phyloP scores from a whole-genome alignment of 2,329 filamentous ascomycete genomes.

The Phyllosticta citrichinensis region DNA sequence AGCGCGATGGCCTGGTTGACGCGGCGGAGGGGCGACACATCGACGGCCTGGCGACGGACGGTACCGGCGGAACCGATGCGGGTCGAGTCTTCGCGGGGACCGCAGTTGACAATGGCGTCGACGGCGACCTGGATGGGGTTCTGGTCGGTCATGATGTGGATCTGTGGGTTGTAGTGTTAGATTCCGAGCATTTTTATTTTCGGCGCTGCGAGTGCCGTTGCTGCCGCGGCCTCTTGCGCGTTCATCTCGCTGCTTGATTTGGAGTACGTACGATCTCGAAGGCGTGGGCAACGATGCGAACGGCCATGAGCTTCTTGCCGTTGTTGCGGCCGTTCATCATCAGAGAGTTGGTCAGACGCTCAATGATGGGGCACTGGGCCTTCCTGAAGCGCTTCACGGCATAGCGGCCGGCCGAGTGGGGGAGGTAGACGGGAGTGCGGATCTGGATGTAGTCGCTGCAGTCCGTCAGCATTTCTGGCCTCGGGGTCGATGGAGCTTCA shows the following conservation, averaged over 20 bases:
- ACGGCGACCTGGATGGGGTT: slow-evolving; percentile 99
- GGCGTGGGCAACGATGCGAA: slow-evolving; percentile 96
- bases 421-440: slow-evolving; percentile 96
- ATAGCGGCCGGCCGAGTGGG: slow-evolving; percentile 97
- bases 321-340: slow-evolving; percentile 99
- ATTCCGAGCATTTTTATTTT: background rate
- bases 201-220: background rate
- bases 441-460: slow-evolving; percentile 99
- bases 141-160: slow-evolving; percentile 99
- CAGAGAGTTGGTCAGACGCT: slow-evolving; percentile 99
- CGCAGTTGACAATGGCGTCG: slow-evolving; percentile 99
- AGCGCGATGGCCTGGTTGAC: slow-evolving; percentile 99
- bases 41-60: slow-evolving; percentile 98
- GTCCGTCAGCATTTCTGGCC: slow-evolving; percentile 23
- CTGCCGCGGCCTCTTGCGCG: background rate
- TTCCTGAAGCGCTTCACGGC: slow-evolving; percentile 99
- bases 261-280: slow-evolving; percentile 89
- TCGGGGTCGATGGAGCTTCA: background rate
- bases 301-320: slow-evolving; percentile 99
- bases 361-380: slow-evolving; percentile 99
- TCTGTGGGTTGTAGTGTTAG: slow-evolving; percentile 42
- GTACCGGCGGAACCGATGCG: slow-evolving; percentile 99
- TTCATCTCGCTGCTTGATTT: background rate
- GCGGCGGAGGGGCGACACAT: slow-evolving; percentile 97
- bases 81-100: slow-evolving; percentile 98